These are phyloP conservation scores for Fragaria ananassa DNA, from an alignment of 306 rosid genomes.

Conservation along the genomic window DNA sequence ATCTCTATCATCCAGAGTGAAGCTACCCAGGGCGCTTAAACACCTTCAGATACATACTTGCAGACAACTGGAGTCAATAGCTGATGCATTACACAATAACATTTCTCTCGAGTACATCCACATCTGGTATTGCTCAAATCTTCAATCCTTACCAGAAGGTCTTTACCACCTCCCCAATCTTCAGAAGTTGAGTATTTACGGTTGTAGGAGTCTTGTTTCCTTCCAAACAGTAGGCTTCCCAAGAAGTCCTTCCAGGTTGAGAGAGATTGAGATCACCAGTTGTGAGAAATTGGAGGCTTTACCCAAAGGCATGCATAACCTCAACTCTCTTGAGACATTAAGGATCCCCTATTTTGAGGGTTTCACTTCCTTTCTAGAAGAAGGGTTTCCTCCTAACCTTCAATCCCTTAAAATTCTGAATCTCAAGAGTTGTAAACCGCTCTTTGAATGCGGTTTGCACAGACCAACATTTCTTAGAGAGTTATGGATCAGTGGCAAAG, in stretches of 20 bases:
- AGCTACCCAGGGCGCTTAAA: slow-evolving; percentile 17
- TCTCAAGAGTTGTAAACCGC: background rate
- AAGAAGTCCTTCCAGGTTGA: background rate
- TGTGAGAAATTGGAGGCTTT: background rate
- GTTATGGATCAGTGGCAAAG: background rate
- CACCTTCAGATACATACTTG: slow-evolving; percentile 18
- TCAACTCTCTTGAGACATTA: background rate
- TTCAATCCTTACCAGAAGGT: background rate
- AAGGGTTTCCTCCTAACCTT: slow-evolving; percentile 1
- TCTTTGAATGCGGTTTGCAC: background rate
- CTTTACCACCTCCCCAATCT: background rate
- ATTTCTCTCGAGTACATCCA: slow-evolving; percentile 13
- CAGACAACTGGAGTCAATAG: slow-evolving; percentile 30
- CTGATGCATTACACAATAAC: slow-evolving; percentile 2
- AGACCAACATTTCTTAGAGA: background rate
- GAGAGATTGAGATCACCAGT: background rate
- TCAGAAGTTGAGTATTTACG: background rate
- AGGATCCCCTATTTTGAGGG: background rate
- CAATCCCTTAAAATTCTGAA: background rate
- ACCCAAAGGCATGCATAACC: background rate
- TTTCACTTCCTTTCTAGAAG: slow-evolving; percentile 1
- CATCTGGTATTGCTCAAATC: background rate
- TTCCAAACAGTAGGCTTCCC: background rate
- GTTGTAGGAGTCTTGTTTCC: slow-evolving; percentile 22
- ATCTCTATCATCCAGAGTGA: slow-evolving; percentile 26